A percentile compares a stretch with the other conserved stretches of the same genome.
These are phyloP conservation scores for Diaporthe sp. DNA, from an alignment of 2,329 filamentous ascomycete genomes.

Conservation along the genomic window DNA sequence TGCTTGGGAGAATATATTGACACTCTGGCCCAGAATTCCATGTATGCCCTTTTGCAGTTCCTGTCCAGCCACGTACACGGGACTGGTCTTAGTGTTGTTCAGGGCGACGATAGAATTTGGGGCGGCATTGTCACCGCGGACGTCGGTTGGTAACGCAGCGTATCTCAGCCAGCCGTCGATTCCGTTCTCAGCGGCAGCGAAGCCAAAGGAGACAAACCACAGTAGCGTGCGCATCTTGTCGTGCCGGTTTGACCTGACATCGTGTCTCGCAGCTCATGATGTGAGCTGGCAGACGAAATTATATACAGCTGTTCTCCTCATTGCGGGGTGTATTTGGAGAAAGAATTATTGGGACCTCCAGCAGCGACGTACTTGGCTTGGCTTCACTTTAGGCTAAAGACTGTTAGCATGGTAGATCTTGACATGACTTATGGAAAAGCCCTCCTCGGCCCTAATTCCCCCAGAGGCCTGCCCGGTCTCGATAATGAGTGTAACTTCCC, in stretches of 20 bases:
- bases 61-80: constrained; percentile 70
- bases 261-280: background rate
- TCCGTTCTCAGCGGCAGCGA: constrained; percentile 69
- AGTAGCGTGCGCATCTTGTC: constrained; percentile 19
- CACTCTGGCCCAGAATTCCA: constrained; percentile 67
- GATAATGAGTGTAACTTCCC: background rate
- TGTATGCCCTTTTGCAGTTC: constrained; percentile 71
- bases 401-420: constrained; percentile 4
- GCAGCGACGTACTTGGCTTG: background rate
- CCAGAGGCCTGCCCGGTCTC: background rate
- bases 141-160: constrained; percentile 59
- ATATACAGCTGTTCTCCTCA: background rate
- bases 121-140: constrained; percentile 53
- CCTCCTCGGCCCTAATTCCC: background rate
- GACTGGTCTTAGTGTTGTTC: constrained; percentile 67
- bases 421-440: background rate
- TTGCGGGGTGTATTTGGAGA: constrained; percentile 5
- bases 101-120: constrained; percentile 66
- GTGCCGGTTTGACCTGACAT: background rate
- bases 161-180: constrained; percentile 76
- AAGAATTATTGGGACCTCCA: background rate
- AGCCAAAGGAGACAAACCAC: background rate
- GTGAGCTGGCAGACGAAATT: background rate
- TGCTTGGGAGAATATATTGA: constrained; percentile 50
- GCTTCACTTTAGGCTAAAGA: constrained; percentile 20